Evolutionary conservation across 106 monocot genomes (phyloP).

Genomic region (Phalaenopsis equestris): DNA sequence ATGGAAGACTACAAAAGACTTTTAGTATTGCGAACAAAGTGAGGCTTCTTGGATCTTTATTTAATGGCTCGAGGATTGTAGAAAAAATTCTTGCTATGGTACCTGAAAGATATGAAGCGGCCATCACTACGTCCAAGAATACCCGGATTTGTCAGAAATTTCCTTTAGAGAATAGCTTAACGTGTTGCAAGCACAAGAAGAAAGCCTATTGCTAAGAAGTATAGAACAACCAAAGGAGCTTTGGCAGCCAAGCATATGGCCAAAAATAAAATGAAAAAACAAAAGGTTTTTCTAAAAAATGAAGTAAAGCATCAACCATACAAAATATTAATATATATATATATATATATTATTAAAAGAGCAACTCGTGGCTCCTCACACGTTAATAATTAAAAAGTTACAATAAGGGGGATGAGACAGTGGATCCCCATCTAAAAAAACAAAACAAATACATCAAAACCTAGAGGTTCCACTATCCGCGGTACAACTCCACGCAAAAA

Average conservation of each 20-base stretch:
- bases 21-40: background rate
- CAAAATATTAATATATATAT: too few species aligned
- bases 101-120: background rate
- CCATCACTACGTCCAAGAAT: background rate
- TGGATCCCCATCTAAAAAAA: too few species aligned
- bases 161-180: background rate
- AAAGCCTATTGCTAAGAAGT: background rate
- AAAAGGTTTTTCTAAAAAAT: too few species aligned
- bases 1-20: background rate
- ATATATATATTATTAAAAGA: too few species aligned
- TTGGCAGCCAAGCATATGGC: background rate
- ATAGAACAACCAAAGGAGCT: background rate
- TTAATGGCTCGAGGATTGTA: constrained; percentile 7
- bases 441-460: too few species aligned
- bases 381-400: too few species aligned
- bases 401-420: too few species aligned
- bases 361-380: too few species aligned
- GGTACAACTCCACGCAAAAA: too few species aligned
- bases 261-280: background rate
- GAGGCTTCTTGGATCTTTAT: constrained; percentile 1
- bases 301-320: too few species aligned
- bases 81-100: constrained; percentile 2
- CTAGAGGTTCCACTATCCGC: too few species aligned
- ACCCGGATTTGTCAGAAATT: background rate
- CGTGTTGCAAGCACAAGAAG: background rate